Conservation (phyloP, 2,329 filamentous ascomycete genomes). For the Talaromyces sp. region DNA sequence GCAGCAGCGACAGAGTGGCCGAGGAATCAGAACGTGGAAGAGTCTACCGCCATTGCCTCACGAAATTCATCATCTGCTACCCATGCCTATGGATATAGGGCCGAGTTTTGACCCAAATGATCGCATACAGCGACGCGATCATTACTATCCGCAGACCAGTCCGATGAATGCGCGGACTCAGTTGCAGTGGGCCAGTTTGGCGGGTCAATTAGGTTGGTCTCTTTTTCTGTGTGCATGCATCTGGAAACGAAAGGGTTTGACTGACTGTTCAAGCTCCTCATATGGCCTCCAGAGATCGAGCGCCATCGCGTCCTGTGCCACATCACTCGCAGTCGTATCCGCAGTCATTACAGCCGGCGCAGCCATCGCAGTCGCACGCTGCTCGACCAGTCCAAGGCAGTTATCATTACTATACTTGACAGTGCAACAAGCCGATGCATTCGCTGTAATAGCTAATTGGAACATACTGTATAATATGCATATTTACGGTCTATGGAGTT, state of each 20-base stretch:
- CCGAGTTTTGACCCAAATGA: background rate
- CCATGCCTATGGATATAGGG: background rate
- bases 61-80: slow-evolving; percentile 26
- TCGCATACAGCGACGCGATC: background rate
- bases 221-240: background rate
- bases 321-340: background rate
- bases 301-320: background rate
- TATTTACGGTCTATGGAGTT: background rate
- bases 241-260: background rate
- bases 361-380: background rate
- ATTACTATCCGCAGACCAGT: background rate
- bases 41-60: slow-evolving; percentile 27
- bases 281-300: background rate
- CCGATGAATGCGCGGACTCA: slow-evolving; percentile 6
- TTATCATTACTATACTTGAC: slow-evolving; percentile 3
- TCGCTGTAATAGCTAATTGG: background rate
- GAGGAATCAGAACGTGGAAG: slow-evolving; percentile 5
- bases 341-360: background rate
- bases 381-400: background rate
- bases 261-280: background rate
- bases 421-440: no score
- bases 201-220: slow-evolving; percentile 22
- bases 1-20: background rate
- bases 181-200: slow-evolving; percentile 27
- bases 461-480: background rate